Evolutionary conservation across 768 basidiomycete genomes (phyloP).

Genomic region (Agrocybe praecox): DNA sequence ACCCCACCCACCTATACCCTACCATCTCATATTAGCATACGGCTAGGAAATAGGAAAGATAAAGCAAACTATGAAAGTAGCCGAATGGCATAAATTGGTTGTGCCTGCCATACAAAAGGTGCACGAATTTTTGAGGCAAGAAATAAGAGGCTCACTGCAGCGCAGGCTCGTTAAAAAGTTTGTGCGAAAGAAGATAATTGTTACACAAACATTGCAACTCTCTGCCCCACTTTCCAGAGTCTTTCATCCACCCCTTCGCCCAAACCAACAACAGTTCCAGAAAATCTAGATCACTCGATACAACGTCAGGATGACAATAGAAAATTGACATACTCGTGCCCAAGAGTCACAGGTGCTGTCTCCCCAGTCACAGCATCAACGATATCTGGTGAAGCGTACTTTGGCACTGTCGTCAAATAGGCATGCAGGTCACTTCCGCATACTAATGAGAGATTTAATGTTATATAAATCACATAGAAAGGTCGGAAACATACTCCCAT

Average conservation of each 20-base stretch:
- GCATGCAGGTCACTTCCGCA: constrained; percentile 53
- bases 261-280: constrained; percentile 35
- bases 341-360: constrained; percentile 41
- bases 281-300: constrained; percentile 23
- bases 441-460: constrained; percentile 36
- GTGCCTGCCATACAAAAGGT: constrained; percentile 30
- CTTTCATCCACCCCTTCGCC: constrained; percentile 33
- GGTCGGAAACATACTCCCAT: neutral
- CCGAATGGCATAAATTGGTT: constrained; percentile 33
- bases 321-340: constrained; percentile 41
- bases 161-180: neutral
- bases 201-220: constrained; percentile 31
- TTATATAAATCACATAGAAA: neutral
- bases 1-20: constrained; percentile 40
- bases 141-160: constrained; percentile 43
- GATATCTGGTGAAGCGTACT: constrained; percentile 29
- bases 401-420: constrained; percentile 29
- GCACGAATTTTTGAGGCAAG: constrained; percentile 39
- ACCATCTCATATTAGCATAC: neutral
- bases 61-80: constrained; percentile 37
- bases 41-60: neutral
- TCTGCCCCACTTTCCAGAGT: constrained; percentile 35
- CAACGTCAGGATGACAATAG: neutral
- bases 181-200: neutral
- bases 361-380: constrained; percentile 41